Base-by-base conservation (phyloP, 2,329 filamentous ascomycete genomes). In the Ploettnerulaceae sp. region DNA sequence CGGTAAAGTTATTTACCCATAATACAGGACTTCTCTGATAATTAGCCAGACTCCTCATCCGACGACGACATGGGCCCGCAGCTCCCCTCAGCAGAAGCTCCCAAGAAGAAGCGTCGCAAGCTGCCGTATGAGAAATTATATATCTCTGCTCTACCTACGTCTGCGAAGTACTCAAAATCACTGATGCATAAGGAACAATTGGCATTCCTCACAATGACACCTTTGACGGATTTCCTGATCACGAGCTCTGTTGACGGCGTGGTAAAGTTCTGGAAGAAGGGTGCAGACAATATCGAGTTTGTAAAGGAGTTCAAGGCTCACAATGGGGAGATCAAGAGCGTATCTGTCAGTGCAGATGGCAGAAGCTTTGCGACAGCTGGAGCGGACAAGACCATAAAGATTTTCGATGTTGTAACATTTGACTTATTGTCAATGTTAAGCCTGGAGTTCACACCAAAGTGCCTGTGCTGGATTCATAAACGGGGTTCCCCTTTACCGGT, bases 261-360 rank as follows among this genome's bases (percentile, higher is more conserved):
- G 0, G 91, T 97, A 58, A 98, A 98, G 67, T 98, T 98, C 66
- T 98, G 93, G 93, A 98, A 98, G 71, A 98, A 98, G 71, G 79
- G 86, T 54, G 83, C 81, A 1, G 82, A 87, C 25, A 88, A 88
- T 1, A 86, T 98, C 48, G 94, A 98, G 69, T 98, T 98, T 62
- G 91, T 97, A 43, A 98, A 98, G 69, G 90, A 98, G 69, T 98
- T 95, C 71, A 84, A 83, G 62, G 90, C 93, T 6, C 94, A 98
- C 68, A 75, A 78, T 47, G 87, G 88, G 41, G 88, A 94, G 62
- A 88, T 97, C 62, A 81, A 75, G 51, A 85, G 84, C 21, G 87
- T 93, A 34, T 93, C 83, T 28, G 84, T 87, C 53, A 97, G 91
- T 67, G 78, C 82, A 31, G 93, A 98, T 66, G 93, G 93, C 1